Evolutionary conservation across 1,284 basidiomycete species (phyloP).

Genomic region (Takashimella koratensis): DNA sequence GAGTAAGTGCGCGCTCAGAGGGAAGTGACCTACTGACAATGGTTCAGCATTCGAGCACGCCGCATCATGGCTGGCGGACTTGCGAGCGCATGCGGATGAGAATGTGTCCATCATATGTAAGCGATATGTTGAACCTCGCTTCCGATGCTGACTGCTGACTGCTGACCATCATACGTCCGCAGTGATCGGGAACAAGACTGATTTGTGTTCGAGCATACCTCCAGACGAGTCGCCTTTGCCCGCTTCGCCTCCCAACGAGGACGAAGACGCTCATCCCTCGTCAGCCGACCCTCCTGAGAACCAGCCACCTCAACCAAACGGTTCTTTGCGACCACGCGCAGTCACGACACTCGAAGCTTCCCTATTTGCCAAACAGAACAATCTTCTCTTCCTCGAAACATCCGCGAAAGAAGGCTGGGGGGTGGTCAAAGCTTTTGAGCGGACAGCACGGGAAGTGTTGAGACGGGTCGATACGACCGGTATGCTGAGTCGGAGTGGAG

Average conservation of each 20-base stretch:
- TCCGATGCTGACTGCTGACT: background rate
- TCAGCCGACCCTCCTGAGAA: constrained; percentile 3
- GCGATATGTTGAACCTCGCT: constrained; percentile 2
- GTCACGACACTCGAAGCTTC: constrained; percentile 33
- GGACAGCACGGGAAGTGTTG: constrained; percentile 43
- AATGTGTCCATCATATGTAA: constrained; percentile 43
- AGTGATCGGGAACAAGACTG: constrained; percentile 47
- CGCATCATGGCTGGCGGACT: constrained; percentile 41
- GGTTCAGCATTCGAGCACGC: constrained; percentile 39
- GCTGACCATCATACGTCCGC: too few species aligned
- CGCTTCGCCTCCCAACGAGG: constrained; percentile 1
- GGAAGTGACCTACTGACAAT: background rate
- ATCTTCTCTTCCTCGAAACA: constrained; percentile 44
- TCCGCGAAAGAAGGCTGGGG: constrained; percentile 45
- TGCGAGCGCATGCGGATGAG: constrained; percentile 41
- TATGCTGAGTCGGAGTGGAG: constrained; percentile 28
- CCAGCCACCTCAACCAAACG: constrained; percentile 10
- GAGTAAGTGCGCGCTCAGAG: constrained; percentile 24
- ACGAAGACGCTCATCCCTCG: background rate
- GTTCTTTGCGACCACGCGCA: constrained; percentile 22
- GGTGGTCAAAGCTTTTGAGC: constrained; percentile 43
- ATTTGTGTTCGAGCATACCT: constrained; percentile 29
- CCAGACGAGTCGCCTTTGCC: background rate
- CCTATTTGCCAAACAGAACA: constrained; percentile 39
- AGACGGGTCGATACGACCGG: constrained; percentile 16